These are phyloP conservation scores for Pestalotiopsis sp. DNA, from an alignment of 2,329 filamentous ascomycete species.

Conservation along the genomic window DNA sequence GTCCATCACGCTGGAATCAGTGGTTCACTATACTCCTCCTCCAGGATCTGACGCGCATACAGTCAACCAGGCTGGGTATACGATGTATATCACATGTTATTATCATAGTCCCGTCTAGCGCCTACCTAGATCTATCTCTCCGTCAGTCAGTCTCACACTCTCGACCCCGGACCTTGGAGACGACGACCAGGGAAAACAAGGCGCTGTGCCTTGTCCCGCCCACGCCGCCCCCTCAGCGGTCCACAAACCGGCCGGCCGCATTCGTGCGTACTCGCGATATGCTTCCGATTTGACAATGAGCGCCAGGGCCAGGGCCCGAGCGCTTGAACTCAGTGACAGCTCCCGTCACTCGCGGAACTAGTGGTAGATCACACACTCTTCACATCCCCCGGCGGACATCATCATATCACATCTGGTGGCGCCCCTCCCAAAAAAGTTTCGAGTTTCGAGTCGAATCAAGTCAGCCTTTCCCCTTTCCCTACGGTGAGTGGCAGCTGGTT, in stretches of 20 bases:
- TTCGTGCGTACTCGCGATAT: neutral
- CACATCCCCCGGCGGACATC: neutral
- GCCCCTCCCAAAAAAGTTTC: neutral
- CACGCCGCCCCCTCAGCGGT: neutral
- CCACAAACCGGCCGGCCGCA: constrained; percentile 4
- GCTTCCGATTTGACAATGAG: neutral
- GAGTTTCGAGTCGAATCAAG: neutral
- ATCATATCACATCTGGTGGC: constrained; percentile 2
- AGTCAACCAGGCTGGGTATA: neutral
- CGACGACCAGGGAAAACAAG: neutral
- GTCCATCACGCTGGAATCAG: neutral
- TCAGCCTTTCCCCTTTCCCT: neutral
- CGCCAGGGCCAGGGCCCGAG: neutral
- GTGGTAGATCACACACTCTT: neutral
- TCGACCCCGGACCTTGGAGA: neutral
- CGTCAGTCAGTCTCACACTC: too few species aligned
- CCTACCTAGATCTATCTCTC: too few species aligned
- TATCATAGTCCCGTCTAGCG: neutral
- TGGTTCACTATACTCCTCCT: neutral
- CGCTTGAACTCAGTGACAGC: neutral
- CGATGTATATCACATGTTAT: neutral
- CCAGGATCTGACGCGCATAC: neutral
- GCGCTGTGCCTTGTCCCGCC: neutral
- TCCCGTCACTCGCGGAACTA: constrained; percentile 1
- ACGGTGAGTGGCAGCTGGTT: too few species aligned